Conservation (phyloP, 331 rosid species). For the Phaseolus coccineus region DNA sequence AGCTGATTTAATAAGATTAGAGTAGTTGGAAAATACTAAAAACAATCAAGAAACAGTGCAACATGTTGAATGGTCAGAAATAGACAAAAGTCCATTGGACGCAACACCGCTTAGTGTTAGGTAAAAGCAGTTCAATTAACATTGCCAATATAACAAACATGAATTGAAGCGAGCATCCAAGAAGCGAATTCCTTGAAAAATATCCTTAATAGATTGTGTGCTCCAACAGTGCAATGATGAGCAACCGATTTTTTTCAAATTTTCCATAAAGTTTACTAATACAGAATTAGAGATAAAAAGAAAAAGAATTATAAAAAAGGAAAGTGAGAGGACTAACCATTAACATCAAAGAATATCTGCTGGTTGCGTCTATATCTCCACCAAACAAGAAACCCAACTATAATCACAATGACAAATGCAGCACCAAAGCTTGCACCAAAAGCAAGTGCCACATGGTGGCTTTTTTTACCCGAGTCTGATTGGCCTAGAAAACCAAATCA, state of each 20-base stretch:
- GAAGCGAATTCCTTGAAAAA: background rate
- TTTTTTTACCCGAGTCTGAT: slow-evolving; percentile 59
- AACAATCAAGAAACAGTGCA: background rate
- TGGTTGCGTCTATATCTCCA: slow-evolving; percentile 89
- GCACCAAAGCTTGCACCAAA: slow-evolving; percentile 89
- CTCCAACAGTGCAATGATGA: background rate
- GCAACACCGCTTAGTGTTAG: background rate
- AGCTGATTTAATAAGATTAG: background rate
- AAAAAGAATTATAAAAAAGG: background rate
- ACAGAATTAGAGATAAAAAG: background rate
- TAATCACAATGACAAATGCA: slow-evolving; percentile 65
- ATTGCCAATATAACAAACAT: background rate
- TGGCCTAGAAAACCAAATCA: slow-evolving; percentile 58
- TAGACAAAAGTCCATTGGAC: slow-evolving; percentile 21
- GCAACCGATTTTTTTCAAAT: background rate
- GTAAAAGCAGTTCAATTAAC: slow-evolving; percentile 6
- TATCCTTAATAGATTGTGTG: background rate
- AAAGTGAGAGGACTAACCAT: slow-evolving; percentile 60
- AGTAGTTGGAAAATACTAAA: slow-evolving; percentile 1
- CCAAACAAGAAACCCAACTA: slow-evolving; percentile 79
- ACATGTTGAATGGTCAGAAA: background rate
- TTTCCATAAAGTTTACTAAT: background rate
- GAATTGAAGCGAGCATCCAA: slow-evolving; percentile 22
- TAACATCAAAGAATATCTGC: slow-evolving; percentile 97
- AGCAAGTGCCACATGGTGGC: slow-evolving; percentile 77